Evolutionary conservation across 2,329 filamentous ascomycete genomes (phyloP).

Genomic region (Penicillium sp.): DNA sequence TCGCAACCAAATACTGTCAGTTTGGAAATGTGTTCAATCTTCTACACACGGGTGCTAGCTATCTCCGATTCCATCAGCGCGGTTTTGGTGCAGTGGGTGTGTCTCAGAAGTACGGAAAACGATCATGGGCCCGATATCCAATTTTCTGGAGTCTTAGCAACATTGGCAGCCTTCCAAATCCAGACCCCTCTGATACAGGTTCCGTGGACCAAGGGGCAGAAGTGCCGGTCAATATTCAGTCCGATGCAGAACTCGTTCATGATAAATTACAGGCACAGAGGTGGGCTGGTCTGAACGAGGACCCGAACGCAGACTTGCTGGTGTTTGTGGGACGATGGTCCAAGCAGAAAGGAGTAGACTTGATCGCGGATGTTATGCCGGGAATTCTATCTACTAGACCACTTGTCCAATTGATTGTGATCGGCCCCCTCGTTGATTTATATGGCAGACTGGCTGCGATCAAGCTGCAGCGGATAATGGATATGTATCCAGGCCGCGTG

Average conservation of each 20-base stretch:
- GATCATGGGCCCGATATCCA: slow-evolving; percentile 66
- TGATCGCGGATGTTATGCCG: slow-evolving; percentile 70
- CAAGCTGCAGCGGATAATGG: slow-evolving; percentile 66
- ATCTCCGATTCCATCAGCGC: slow-evolving; percentile 65
- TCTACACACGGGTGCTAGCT: slow-evolving; percentile 64
- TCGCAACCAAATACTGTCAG: slow-evolving; percentile 63
- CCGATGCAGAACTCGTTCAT: slow-evolving; percentile 53
- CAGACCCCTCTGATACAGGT: slow-evolving; percentile 64
- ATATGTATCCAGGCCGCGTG: slow-evolving; percentile 64
- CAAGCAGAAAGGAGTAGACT: slow-evolving; percentile 67
- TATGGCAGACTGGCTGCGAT: slow-evolving; percentile 68
- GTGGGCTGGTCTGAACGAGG: slow-evolving; percentile 64
- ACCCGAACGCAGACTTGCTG: slow-evolving; percentile 63
- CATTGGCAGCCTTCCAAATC: slow-evolving; percentile 64
- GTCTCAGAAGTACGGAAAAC: slow-evolving; percentile 67
- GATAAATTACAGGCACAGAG: slow-evolving; percentile 64
- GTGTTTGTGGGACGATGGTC: slow-evolving; percentile 71
- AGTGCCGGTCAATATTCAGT: slow-evolving; percentile 57
- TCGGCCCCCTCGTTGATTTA: slow-evolving; percentile 68
- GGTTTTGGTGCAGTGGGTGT: slow-evolving; percentile 69
- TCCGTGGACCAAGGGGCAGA: slow-evolving; percentile 51
- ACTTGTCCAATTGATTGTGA: slow-evolving; percentile 61
- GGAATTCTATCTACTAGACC: slow-evolving; percentile 60
- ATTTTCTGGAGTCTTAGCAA: slow-evolving; percentile 68
- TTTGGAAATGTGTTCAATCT: slow-evolving; percentile 71